Base-by-base conservation (phyloP, 441 rosid genomes). In the Jatropha podagrica region DNA sequence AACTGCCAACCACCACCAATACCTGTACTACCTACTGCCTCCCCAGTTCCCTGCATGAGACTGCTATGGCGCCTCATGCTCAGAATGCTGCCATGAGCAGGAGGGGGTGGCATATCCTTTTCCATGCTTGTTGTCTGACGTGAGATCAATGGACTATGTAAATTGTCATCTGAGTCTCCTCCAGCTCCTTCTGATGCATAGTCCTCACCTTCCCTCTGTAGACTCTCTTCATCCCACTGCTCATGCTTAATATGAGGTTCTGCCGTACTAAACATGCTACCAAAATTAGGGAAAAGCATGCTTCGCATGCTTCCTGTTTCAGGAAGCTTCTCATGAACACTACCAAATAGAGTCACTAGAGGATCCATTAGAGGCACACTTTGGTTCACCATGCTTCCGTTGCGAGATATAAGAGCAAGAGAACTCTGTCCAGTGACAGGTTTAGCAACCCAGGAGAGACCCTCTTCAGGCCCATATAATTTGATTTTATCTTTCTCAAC, bases 1-100 rank as follows among this genome's bases (percentile, higher is more conserved):
- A 96, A 80, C 83, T 96, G 99, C 99, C 99, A 96, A 42, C 97
- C 98, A 26, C 98, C 98, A 66, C 99, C 99, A 73, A 94, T 94
- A 65, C 91, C 98, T 82, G 87, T 79, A 65, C 89, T 81, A 49
- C 92, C 83, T 5, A 79, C 82, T 12, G 88, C 82, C 40, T 89
- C 94, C 41, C 91, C 96, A 4, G 79, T 79, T 79, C 84, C 87
- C 61, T 87, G 92, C 69, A 88, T 90, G 48, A 83, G 80, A 74
- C 85, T 87, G 81, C 95, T 88, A 41, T 95, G 91, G 14, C 81
- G 89, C 81, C 96, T 82, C 77, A 86, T 78, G 73, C 88, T 81
- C 54, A 84, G 58, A 80, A 85, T 82, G 74, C 86, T 86, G 40
- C 91, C 94, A 46, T 89, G 96, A 71, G 78, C 71, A 61, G 75